Percentiles rank a stretch among this genome's conserved stretches.
These are phyloP conservation scores for Syncephalastrum sp. DNA, from an alignment of 371 early-diverging fungal species.

Conservation along the genomic window DNA sequence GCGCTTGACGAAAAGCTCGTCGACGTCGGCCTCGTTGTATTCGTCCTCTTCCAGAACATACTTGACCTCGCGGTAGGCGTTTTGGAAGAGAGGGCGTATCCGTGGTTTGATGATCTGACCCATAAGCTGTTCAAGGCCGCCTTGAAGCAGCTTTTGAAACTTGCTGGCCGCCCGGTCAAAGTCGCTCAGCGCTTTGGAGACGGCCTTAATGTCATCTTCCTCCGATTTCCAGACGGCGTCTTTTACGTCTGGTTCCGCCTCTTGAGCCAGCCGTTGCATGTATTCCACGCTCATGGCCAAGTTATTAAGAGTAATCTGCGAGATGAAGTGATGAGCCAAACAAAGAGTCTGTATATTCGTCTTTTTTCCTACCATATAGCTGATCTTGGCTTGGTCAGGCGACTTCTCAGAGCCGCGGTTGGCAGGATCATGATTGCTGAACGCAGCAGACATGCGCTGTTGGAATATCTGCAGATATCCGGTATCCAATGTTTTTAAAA, in stretches of 20 bases:
- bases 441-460: conserved; percentile 56
- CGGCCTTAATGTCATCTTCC: conserved; percentile 52
- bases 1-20: conserved; percentile 76
- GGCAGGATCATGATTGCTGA: conserved; percentile 48
- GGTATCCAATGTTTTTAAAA: conserved; percentile 62
- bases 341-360: background rate
- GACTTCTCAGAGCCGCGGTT: conserved; percentile 19
- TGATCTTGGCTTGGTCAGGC: conserved; percentile 50
- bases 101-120: conserved; percentile 78
- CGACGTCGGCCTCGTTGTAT: conserved; percentile 79
- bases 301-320: conserved; percentile 73
- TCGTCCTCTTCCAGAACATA: conserved; percentile 90
- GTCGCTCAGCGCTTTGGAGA: conserved; percentile 43
- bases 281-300: conserved; percentile 80
- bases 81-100: conserved; percentile 75
- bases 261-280: conserved; percentile 63
- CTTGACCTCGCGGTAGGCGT: conserved; percentile 80
- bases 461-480: conserved; percentile 67
- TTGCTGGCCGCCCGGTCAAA: conserved; percentile 58
- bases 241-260: conserved; percentile 57
- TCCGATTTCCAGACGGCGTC: conserved; percentile 40
- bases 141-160: conserved; percentile 65
- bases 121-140: conserved; percentile 79
- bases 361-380: conserved; percentile 58
- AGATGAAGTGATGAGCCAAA: background rate